Evolutionary conservation across 805 yeast genomes (phyloP).

Genomic region (Diddensiella santjacobensis): DNA sequence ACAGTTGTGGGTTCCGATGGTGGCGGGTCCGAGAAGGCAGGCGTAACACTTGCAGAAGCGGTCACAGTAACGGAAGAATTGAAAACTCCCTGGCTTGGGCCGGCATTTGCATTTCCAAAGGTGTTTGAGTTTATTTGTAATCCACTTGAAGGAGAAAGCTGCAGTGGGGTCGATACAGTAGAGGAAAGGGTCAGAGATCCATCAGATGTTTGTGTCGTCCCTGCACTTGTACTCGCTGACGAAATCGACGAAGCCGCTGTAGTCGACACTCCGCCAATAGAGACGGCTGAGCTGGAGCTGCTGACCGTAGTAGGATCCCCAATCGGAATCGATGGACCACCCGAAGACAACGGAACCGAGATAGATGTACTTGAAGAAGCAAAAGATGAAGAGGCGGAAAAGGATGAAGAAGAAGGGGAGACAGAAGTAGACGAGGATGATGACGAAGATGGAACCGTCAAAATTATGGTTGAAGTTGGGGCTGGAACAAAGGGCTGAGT

Average conservation of each 20-base stretch:
- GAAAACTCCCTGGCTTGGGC: neutral
- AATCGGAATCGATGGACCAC: neutral
- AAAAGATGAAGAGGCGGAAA: conserved; percentile 9
- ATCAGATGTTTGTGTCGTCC: too few species aligned
- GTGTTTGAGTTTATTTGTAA: neutral
- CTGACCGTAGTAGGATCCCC: neutral
- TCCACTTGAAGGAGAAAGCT: conserved; percentile 1
- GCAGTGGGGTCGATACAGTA: neutral
- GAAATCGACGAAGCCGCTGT: neutral
- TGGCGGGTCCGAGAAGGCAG: neutral
- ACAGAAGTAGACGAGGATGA: conserved; percentile 20
- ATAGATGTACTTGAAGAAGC: conserved; percentile 1
- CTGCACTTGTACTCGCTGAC: neutral
- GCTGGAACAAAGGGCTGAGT: conserved; percentile 30
- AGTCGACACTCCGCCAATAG: neutral
- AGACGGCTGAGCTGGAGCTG: conserved; percentile 3
- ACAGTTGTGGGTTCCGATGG: neutral
- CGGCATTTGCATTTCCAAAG: neutral
- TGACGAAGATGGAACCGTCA: conserved; percentile 55
- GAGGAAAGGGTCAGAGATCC: too few species aligned
- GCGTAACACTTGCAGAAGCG: neutral
- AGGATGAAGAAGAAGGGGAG: conserved; percentile 19
- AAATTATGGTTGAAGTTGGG: conserved; percentile 45
- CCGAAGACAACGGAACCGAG: conserved; percentile 3
- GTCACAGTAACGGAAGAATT: neutral